Evolutionary conservation across 1,284 basidiomycete genomes (phyloP).

Genomic region (Melampsora americana): DNA sequence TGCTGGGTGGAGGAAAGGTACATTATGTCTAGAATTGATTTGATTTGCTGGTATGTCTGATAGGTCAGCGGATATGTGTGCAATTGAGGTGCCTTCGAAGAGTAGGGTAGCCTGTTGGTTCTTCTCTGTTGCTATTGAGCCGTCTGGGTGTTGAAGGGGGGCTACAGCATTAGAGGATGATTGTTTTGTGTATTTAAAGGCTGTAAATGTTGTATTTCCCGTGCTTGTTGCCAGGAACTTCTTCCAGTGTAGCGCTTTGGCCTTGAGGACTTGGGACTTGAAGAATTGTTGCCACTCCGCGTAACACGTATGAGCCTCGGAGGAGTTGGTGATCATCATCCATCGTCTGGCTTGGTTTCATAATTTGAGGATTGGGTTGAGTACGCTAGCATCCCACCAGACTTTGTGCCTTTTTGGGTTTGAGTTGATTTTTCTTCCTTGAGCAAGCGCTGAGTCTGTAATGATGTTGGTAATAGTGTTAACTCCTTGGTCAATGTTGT

Average conservation of each 20-base stretch:
- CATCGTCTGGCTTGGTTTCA: slow-evolving; percentile 11
- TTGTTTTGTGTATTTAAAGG: slow-evolving; percentile 3
- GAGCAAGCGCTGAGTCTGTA: too few relatives aligned
- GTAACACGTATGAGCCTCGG: slow-evolving; percentile 7
- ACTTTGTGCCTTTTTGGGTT: background rate
- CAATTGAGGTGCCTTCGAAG: background rate
- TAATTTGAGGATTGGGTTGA: slow-evolving; percentile 10
- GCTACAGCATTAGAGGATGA: background rate
- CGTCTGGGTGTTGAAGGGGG: background rate
- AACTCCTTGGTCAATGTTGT: background rate
- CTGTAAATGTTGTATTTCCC: background rate
- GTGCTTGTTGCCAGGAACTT: background rate
- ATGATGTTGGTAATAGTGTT: background rate
- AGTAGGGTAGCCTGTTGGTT: background rate
- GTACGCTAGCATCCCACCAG: slow-evolving; percentile 9
- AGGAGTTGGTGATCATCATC: slow-evolving; percentile 10
- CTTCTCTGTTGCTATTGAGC: background rate
- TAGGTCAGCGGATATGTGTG: background rate
- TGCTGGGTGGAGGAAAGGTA: background rate
- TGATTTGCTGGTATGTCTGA: background rate
- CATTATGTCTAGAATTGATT: background rate
- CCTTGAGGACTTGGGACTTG: background rate
- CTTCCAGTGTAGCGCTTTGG: background rate
- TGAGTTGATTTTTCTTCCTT: background rate
- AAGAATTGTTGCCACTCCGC: slow-evolving; percentile 9